Base-by-base conservation (phyloP, 768 basidiomycete species). In the Leccinum disarticulatum region DNA sequence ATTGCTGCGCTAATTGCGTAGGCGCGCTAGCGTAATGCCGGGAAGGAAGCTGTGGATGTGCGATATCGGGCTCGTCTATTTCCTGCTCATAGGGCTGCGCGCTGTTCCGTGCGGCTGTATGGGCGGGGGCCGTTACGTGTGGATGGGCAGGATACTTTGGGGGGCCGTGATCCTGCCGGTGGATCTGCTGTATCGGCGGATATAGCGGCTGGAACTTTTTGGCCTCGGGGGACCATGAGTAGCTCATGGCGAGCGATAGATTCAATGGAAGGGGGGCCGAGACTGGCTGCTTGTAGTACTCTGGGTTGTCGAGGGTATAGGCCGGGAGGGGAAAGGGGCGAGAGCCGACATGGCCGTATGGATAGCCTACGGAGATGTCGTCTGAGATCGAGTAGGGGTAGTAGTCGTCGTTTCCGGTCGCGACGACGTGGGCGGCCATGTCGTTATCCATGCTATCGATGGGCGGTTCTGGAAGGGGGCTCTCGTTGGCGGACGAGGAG, bases 141-240 rank as follows among this genome's bases (percentile, higher is more conserved):
- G 63, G 60, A 43, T 57, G 73, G 19, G 47, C 15, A 17, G 64
- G 8, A 51, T 66, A 71, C 60, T 57, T 68, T 31, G 53, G 49
- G 28, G 67, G 59, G 68, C 58, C 65, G 66, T 59, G 66, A 35
- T 61, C 68, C 10, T 69, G 68, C 47, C 61, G 71, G 22, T 66
- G 69, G 4, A 64, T 56, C 58, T 71, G 71, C 64, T 73, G 72
- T 65, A 63, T 61, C 65, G 70, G 70, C 35, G 72, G 62, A 73
- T 66, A 75, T 64, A 72, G 63, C 74, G 70, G 73, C 61, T 75
- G 74, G 52, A 75, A 73, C 66, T 75, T 74, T 66, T 75, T 73
- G 1, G 63, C 55, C 33, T 73, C 68, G 0, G 68, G 68, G 6
- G 74, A 73, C 70, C 70, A 73, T 0, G 68, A 58, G 38, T 75